phyloP scores from a whole-genome alignment of 176 grass and related monocot genomes.

The Avena atlantica region DNA sequence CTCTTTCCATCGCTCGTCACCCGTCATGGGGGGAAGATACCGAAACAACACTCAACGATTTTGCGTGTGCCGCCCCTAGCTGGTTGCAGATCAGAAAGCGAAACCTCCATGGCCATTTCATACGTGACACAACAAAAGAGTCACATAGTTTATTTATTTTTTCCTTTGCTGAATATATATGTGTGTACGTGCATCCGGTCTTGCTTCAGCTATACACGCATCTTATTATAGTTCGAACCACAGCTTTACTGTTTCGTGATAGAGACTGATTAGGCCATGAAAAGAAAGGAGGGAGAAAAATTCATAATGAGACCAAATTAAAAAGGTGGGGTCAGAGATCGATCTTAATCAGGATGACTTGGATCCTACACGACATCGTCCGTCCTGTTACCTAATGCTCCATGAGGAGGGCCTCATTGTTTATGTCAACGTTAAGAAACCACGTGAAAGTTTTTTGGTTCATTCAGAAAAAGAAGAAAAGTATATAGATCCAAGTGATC shows the following conservation, averaged over 20 bases:
- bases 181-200: not conserved
- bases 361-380: constrained; percentile 36
- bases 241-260: not conserved
- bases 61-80: not conserved
- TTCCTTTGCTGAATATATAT: not conserved
- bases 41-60: not conserved
- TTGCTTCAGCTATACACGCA: not conserved
- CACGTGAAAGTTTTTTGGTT: not conserved
- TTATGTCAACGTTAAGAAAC: not conserved
- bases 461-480: not conserved
- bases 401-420: not conserved
- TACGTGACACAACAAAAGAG: not conserved
- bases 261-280: not conserved
- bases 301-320: not conserved
- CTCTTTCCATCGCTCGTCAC: not conserved
- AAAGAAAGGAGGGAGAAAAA: not conserved
- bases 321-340: not conserved
- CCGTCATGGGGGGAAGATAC: not conserved
- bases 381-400: not conserved
- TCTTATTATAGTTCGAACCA: not conserved
- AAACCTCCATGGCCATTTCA: not conserved
- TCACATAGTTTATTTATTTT: not conserved
- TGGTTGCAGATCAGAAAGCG: not conserved
- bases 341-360: constrained; percentile 48
- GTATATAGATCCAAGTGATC: not conserved